These are phyloP conservation scores for Pseudocercospora crystallina DNA, from an alignment of 2,329 filamentous ascomycete genomes.

Conservation along the genomic window DNA sequence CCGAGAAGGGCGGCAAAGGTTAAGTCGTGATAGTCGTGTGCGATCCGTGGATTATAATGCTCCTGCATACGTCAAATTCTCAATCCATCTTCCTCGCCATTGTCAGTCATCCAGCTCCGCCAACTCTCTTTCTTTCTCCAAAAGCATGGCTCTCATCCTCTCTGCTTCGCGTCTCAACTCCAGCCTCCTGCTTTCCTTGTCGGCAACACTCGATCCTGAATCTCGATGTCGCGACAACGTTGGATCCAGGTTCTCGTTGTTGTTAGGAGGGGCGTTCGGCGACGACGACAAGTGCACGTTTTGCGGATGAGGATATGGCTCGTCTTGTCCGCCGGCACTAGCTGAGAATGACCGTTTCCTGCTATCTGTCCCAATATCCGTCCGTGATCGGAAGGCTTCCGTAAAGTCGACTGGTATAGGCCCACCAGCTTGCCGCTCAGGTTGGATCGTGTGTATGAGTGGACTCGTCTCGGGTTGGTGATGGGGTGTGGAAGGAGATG, in stretches of 20 bases:
- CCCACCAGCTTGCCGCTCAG: slow-evolving; percentile 12
- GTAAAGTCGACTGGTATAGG: slow-evolving; percentile 41
- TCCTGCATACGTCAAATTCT: neutral
- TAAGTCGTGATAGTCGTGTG: slow-evolving; percentile 1
- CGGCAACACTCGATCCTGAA: slow-evolving; percentile 19
- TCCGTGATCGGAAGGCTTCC: slow-evolving; percentile 31
- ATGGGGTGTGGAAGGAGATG: slow-evolving; percentile 10
- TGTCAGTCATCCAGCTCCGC: slow-evolving; percentile 40
- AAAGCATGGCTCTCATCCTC: slow-evolving; percentile 69
- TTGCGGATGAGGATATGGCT: slow-evolving; percentile 24
- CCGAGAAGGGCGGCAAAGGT: neutral
- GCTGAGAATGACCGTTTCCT: slow-evolving; percentile 69
- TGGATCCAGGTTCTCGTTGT: slow-evolving; percentile 36
- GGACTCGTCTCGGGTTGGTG: slow-evolving; percentile 10
- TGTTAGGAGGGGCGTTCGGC: neutral
- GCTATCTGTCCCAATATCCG: slow-evolving; percentile 14
- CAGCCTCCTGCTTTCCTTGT: slow-evolving; percentile 62
- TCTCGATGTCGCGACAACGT: slow-evolving; percentile 37
- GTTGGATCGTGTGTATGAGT: slow-evolving; percentile 21
- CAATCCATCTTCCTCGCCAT: slow-evolving; percentile 2
- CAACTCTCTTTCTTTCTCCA: slow-evolving; percentile 72
- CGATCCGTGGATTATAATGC: neutral
- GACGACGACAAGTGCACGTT: slow-evolving; percentile 16
- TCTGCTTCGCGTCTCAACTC: slow-evolving; percentile 72
- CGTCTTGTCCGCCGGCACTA: slow-evolving; percentile 12